Percentiles rank a stretch among this genome's conserved stretches.
Conservation (phyloP, 2,329 filamentous ascomycete species). For the Aspergillus terreus region DNA sequence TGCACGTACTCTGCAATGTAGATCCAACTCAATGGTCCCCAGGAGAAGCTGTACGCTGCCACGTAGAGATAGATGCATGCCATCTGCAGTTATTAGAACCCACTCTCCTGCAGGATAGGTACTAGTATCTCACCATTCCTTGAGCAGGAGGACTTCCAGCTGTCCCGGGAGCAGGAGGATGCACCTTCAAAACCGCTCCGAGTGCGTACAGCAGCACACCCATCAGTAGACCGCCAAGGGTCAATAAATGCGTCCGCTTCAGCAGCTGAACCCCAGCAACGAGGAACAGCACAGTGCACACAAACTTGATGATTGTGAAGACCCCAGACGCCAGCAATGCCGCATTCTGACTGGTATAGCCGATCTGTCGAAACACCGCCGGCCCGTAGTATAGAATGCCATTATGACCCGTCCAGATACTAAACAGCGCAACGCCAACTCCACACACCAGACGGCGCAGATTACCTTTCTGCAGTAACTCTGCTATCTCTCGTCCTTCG, state of each 20-base stretch:
- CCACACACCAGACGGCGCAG: not conserved
- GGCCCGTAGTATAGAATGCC: conserved; percentile 3
- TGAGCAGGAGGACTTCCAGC: not conserved
- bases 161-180: not conserved
- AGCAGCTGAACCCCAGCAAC: not conserved
- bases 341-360: conserved; percentile 3
- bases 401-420: conserved; percentile 2
- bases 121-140: not conserved
- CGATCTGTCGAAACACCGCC: conserved; percentile 1
- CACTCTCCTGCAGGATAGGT: not conserved
- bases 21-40: conserved; percentile 1
- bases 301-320: conserved; percentile 1
- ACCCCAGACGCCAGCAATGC: not conserved
- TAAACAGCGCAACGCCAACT: not conserved
- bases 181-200: not conserved
- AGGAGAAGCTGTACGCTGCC: not conserved
- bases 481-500: not conserved
- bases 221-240: not conserved
- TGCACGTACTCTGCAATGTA: conserved; percentile 1
- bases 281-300: not conserved
- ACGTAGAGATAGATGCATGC: conserved; percentile 2
- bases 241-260: conserved; percentile 1
- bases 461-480: conserved; percentile 1
- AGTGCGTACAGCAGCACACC: not conserved
- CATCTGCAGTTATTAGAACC: not conserved